A percentile compares a stretch with the other conserved stretches of the same genome.
Evolutionary conservation across 768 basidiomycete genomes (phyloP).

Genomic region (Ramaria sp.): DNA sequence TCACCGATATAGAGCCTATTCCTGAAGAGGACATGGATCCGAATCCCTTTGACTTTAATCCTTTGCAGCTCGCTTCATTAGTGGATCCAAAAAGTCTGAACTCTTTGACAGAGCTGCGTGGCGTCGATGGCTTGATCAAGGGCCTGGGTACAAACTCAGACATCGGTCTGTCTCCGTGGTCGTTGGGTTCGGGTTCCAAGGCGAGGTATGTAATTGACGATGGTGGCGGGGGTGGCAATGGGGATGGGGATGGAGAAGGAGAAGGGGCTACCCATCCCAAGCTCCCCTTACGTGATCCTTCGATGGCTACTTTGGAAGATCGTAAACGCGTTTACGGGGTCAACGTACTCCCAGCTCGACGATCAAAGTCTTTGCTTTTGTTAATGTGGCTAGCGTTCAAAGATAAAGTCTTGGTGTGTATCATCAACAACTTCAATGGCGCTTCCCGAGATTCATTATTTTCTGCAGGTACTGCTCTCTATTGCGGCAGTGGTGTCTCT

Average conservation of each 20-base stretch:
- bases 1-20: background rate
- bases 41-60: constrained; percentile 63
- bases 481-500: constrained; percentile 90
- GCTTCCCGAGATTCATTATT: background rate
- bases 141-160: constrained; percentile 60
- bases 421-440: background rate
- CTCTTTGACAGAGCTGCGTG: constrained; percentile 58
- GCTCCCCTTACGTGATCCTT: constrained; percentile 10
- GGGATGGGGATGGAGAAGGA: background rate
- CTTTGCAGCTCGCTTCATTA: constrained; percentile 67
- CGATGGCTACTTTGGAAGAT: constrained; percentile 42
- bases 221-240: background rate
- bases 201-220: background rate
- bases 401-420: constrained; percentile 79
- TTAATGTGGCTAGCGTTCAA: constrained; percentile 83
- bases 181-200: constrained; percentile 7
- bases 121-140: constrained; percentile 49
- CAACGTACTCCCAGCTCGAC: constrained; percentile 64
- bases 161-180: constrained; percentile 22
- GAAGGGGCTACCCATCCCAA: background rate
- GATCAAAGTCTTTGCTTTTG: constrained; percentile 55
- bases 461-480: constrained; percentile 66
- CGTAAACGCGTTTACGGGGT: constrained; percentile 61
- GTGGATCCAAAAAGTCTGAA: constrained; percentile 83
- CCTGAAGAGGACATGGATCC: constrained; percentile 38